Evolutionary conservation across 441 rosid species (phyloP), one percentile per base, ranked within the genome.

Genomic region (Brassica hybrid): DNA sequence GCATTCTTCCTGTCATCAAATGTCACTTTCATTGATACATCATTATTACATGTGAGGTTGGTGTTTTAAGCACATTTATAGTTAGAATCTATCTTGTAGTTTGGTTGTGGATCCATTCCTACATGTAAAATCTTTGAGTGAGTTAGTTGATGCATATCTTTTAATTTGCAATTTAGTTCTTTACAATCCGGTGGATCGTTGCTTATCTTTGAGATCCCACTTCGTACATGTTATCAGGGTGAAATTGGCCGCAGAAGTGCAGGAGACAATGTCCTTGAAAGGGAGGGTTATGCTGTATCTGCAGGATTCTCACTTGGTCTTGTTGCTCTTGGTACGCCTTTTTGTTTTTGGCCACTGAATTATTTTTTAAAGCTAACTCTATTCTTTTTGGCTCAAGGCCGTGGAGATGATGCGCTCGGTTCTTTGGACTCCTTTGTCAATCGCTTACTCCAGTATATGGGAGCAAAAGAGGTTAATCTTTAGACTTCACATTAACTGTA

Each of bases 251-350:
- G 96, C 74, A 85, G 98, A 90, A 94, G 98, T 85, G 92, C 93
- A 65, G 99, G 99, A 66, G 99, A 96, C 82, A 96, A 96, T 79
- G 99, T 94, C 66, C 99, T 94, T 85, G 99, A 96, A 85, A 91
- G 99, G 85, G 99, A 96, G 88, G 99, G 97, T 45, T 91, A 96
- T 89, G 98, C 96, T 80, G 94, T 92, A 81, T 90, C 99, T 84
- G 98, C 99, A 16, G 99, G 99, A 80, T 92, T 94, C 85, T 80
- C 98, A 57, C 79, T 96, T 81, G 99, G 99, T 84, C 98, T 96
- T 81, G 97, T 94, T 77, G 94, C 98, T 65, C 78, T 96, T 85
- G 98, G 99, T 96, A 90, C 63, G 90, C 63, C 41, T 56, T 25
- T 57, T 65, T 58, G 16, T 13, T 48, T 56, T 64, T 65, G 56